These are phyloP conservation scores for Epichloe sibirici DNA, from an alignment of 2,329 filamentous ascomycete genomes.

Conservation along the genomic window DNA sequence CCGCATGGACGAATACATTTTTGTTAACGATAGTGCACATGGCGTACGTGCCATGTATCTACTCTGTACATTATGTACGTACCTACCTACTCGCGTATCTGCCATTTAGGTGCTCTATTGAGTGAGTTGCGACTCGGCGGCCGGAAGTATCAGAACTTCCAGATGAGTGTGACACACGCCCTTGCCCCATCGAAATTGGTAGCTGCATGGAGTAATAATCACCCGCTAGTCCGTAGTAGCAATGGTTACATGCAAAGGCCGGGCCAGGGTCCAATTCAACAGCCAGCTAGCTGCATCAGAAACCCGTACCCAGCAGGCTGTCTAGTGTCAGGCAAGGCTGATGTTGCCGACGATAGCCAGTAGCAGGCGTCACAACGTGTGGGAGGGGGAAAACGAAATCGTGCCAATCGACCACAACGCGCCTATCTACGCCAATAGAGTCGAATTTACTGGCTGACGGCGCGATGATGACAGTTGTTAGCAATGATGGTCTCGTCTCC, in stretches of 20 bases:
- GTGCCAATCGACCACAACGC: background rate
- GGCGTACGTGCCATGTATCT: too few species aligned
- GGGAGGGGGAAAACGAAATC: background rate
- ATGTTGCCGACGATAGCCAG: background rate
- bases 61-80: too few species aligned
- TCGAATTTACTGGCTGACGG: background rate
- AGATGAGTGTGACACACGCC: background rate
- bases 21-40: too few species aligned
- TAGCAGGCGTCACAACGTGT: background rate
- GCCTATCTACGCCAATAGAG: background rate
- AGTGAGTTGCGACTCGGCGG: background rate
- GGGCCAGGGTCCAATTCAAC: background rate
- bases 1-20: too few species aligned
- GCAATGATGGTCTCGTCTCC: background rate
- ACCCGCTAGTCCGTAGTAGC: background rate
- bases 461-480: background rate
- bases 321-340: background rate
- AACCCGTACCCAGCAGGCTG: background rate
- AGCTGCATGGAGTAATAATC: background rate
- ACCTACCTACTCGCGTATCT: too few species aligned
- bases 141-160: background rate
- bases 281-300: background rate
- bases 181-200: background rate
- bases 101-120: too few species aligned
- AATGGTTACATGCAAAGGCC: background rate